Conservation (phyloP, 371 early-diverging fungal species). For the Mucor saturninus region DNA sequence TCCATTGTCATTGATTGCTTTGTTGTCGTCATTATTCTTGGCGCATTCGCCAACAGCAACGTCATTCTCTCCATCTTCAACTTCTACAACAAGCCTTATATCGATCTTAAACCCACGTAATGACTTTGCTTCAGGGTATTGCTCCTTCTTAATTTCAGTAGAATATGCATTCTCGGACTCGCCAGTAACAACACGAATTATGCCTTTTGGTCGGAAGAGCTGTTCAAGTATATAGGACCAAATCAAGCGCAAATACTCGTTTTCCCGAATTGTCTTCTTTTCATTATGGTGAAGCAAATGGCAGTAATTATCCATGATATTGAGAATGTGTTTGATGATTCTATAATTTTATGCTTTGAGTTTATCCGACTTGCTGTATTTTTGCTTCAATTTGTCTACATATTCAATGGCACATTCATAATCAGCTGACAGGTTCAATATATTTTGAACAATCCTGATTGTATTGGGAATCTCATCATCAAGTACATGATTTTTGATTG, state of each 20-base stretch:
- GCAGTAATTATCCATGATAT: constrained; percentile 9
- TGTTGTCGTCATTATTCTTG: constrained; percentile 16
- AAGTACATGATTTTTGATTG: constrained; percentile 8
- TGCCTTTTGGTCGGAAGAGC: constrained; percentile 9
- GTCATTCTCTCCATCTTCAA: constrained; percentile 15
- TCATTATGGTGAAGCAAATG: constrained; percentile 3
- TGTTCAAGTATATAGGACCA: constrained; percentile 5
- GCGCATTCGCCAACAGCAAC: constrained; percentile 28
- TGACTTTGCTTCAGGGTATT: neutral
- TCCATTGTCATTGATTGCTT: constrained; percentile 21
- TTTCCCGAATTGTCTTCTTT: constrained; percentile 10
- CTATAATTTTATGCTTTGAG: constrained; percentile 5
- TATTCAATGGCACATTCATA: constrained; percentile 9
- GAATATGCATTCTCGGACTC: constrained; percentile 4
- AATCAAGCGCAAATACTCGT: constrained; percentile 3
- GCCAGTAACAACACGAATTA: constrained; percentile 5
- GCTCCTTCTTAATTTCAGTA: constrained; percentile 8
- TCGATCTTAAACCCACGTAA: constrained; percentile 16
- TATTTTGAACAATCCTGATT: constrained; percentile 15
- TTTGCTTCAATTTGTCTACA: constrained; percentile 15
- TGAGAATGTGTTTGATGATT: constrained; percentile 22
- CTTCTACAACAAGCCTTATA: constrained; percentile 10
- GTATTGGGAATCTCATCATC: constrained; percentile 18
- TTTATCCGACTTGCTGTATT: too few relatives aligned
- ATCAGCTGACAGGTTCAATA: constrained; percentile 19